phyloP scores from a whole-genome alignment of 345 rosid species.

The Eucalyptus tenuipes region DNA sequence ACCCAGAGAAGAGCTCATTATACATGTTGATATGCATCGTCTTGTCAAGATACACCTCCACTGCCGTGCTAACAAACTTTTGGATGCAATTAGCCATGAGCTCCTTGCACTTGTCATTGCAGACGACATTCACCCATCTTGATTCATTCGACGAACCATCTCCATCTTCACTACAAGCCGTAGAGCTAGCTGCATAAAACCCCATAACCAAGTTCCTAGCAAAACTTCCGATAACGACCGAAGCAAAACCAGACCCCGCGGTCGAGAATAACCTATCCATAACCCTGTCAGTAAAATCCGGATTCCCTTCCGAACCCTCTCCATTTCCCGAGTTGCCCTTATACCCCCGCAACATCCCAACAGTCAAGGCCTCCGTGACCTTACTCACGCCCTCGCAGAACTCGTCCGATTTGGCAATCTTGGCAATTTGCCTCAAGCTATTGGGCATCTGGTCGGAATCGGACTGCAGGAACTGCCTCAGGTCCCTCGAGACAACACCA shows the following conservation, averaged over 20 bases:
- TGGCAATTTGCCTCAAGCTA: conserved; percentile 78
- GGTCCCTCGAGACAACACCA: conserved; percentile 50
- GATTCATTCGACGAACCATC: conserved; percentile 19
- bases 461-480: conserved; percentile 55
- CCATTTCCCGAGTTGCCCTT: not conserved
- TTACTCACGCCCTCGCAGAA: conserved; percentile 41
- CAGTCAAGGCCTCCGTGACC: conserved; percentile 52
- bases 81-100: conserved; percentile 70
- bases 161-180: not conserved
- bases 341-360: conserved; percentile 58
- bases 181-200: conserved; percentile 30
- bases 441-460: conserved; percentile 76
- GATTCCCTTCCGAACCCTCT: conserved; percentile 1
- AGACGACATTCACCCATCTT: conserved; percentile 41
- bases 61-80: conserved; percentile 71
- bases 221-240: conserved; percentile 81
- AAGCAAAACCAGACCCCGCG: conserved; percentile 73
- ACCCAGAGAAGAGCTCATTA: conserved; percentile 67
- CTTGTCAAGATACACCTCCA: conserved; percentile 86
- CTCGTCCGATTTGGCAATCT: conserved; percentile 57
- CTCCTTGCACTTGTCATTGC: conserved; percentile 50
- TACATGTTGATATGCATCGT: conserved; percentile 70
- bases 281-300: conserved; percentile 38
- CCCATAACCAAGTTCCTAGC: conserved; percentile 89
- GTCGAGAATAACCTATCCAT: conserved; percentile 60